Conservation (phyloP, 1,284 basidiomycete genomes). For the Agroathelia rolfsii region DNA sequence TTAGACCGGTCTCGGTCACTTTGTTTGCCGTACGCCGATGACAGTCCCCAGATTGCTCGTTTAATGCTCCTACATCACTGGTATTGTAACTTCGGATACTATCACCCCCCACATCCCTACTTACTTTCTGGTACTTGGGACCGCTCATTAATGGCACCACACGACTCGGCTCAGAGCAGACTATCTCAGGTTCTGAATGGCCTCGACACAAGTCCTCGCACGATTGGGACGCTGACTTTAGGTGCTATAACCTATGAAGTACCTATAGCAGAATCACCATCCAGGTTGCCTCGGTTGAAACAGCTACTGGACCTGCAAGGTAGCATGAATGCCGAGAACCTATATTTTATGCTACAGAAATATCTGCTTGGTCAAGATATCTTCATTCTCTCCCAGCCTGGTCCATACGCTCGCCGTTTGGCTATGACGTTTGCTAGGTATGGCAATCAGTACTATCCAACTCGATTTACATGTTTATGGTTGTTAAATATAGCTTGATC, state of each 20-base stretch:
- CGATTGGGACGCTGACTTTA: conserved; percentile 45
- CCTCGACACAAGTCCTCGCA: conserved; percentile 27
- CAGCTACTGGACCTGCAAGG: conserved; percentile 39
- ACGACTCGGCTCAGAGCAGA: conserved; percentile 31
- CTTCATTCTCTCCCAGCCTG: conserved; percentile 54
- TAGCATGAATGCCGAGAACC: conserved; percentile 41
- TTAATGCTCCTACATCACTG: no score
- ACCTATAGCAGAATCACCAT: conserved; percentile 33
- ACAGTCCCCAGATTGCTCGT: no score
- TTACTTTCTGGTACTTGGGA: no score
- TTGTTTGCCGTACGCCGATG: no score
- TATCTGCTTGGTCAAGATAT: conserved; percentile 58
- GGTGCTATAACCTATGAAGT: conserved; percentile 49
- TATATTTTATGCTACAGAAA: conserved; percentile 59
- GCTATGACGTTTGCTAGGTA: conserved; percentile 56
- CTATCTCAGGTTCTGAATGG: conserved; percentile 36
- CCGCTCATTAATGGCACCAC: no score
- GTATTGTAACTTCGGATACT: no score
- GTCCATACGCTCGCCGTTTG: conserved; percentile 51
- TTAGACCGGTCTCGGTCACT: no score
- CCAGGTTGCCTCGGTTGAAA: conserved; percentile 34
- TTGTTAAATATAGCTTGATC: conserved; percentile 32
- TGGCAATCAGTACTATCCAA: conserved; percentile 10
- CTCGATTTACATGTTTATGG: not conserved
- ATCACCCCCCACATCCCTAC: no score